phyloP scores from a whole-genome alignment of 2,329 filamentous ascomycete genomes.

The Fusarium ambrosium region DNA sequence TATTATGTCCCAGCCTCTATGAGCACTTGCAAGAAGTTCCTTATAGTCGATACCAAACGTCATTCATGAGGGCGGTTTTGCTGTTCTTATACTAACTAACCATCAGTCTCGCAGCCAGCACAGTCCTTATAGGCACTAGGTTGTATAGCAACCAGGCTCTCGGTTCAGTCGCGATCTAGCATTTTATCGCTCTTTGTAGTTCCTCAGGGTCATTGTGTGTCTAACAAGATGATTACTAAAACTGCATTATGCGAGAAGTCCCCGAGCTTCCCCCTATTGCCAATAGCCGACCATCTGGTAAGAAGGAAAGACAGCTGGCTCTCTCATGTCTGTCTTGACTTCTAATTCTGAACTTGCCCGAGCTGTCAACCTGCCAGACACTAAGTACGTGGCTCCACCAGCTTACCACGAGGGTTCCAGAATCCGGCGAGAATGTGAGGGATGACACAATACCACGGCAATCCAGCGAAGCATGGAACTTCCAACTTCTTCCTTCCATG shows the following conservation, averaged over 20 bases:
- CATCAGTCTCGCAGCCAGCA: too few relatives aligned
- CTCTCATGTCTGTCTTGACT: neutral
- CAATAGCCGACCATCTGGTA: neutral
- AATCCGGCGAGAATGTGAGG: neutral
- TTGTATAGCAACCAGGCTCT: too few relatives aligned
- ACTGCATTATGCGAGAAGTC: neutral
- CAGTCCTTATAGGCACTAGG: too few relatives aligned
- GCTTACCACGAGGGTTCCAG: neutral
- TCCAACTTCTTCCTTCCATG: neutral
- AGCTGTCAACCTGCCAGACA: neutral
- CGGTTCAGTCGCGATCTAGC: too few relatives aligned
- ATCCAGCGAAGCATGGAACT: neutral
- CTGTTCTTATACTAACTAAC: too few relatives aligned
- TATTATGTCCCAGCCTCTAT: too few relatives aligned
- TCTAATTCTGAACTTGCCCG: neutral
- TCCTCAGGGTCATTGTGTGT: too few relatives aligned
- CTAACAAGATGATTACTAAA: neutral
- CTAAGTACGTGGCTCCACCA: neutral
- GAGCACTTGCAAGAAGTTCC: too few relatives aligned
- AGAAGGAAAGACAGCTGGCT: neutral
- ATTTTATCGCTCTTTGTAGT: too few relatives aligned
- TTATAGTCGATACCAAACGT: too few relatives aligned
- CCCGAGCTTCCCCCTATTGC: neutral
- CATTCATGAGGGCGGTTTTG: too few relatives aligned
- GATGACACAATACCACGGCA: neutral